Base-by-base conservation (phyloP, 176 grass and related monocot species). In the Pontederia paniculata region DNA sequence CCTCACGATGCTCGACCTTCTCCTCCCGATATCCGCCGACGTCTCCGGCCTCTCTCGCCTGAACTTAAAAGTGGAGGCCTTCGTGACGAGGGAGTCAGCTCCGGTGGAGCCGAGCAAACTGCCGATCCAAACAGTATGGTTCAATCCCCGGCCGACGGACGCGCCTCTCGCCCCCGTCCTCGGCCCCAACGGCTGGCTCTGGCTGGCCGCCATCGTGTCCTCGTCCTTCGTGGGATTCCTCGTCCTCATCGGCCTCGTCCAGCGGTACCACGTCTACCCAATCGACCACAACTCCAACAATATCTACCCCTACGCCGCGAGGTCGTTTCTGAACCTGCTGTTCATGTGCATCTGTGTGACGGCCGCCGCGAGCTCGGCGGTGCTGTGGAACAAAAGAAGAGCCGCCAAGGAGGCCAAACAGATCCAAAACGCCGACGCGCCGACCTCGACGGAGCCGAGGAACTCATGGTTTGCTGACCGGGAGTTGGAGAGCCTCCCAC, bases 1-100 rank as follows among this genome's bases (percentile, higher is more conserved):
- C 53, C 79, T 88, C 17, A 64, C 69, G 50, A 83, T 88, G 79
- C 79, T 88, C 31, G 79, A 79, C 49, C 79, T 83, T 60, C 52
- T 83, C 48, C 42, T 76, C 49, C 79, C 79, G 10, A 23, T 47
- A 21, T 57, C 75, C 11, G 68, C 71, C 9, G 23, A 68, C 25
- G 31, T 73, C 23, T 67, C 80, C 9, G 71, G 54, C 50, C 19
- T 73, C 20, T 73, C 68, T 2, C 18, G 58, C 43, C 58, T 88
- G 23, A 41, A 77, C 4, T 62, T 88, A 42, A 41, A 28, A 51
- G 62, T 88, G 9, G 79, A 88, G 70, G 84, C 73, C 28, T 88
- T 66, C 19, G 52, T 88, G 12, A 88, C 80, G 15, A 69, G 80
- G 28, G 73, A 83, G 57, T 66, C 67, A 50, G 43, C 72, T 50